Evolutionary conservation across 192 early-diverging fungal genomes (phyloP), one percentile per base, ranked within the genome.

Genomic region (Backusella liffmaniae): DNA sequence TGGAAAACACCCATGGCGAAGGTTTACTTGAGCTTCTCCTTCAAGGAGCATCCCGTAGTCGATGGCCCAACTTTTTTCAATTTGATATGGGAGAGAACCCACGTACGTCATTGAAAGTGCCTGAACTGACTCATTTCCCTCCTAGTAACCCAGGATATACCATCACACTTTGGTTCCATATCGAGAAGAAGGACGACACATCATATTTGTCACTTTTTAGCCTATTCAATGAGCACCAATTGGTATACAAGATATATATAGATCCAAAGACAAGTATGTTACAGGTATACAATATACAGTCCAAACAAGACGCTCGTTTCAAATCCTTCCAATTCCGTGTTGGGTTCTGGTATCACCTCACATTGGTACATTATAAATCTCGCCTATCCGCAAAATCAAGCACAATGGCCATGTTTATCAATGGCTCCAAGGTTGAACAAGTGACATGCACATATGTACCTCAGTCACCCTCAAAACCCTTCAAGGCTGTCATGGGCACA

Each of bases 281-380:
- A 16, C 78, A 82, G 16, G 82, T 84, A 75, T 84, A 16, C 4
- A 86, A 78, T 62, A 29, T 62, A 62, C 23, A 62, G 34, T 82
- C 85, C 66, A 84, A 86, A 26, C 84, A 87, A 26, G 75, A 77
- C 1, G 74, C 77, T 35, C 71, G 73, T 18, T 91, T 92, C 59
- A 84, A 89, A 8, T 74, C 72, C n/a, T 86, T 86, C 73, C 76
- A 82, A 6, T 90, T 92, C 73, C 78, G 84, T 42, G 77, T 85
- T 30, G 86, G 87, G 10, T 83, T 78, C 23, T 93, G 92, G 92
- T 90, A 90, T 42, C 92, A 93, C 73, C 69, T 92, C 23, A 90
- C 84, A 1, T 69, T 93, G 2, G 91, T 93, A 2, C 92, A 93
- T 77, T 56, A 85, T 21, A 83, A 82, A 73, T 87, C 92, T 5